Evolutionary conservation across 139 green algal genomes (phyloP).

Genomic region (Pseudopediastrum boryanum): DNA sequence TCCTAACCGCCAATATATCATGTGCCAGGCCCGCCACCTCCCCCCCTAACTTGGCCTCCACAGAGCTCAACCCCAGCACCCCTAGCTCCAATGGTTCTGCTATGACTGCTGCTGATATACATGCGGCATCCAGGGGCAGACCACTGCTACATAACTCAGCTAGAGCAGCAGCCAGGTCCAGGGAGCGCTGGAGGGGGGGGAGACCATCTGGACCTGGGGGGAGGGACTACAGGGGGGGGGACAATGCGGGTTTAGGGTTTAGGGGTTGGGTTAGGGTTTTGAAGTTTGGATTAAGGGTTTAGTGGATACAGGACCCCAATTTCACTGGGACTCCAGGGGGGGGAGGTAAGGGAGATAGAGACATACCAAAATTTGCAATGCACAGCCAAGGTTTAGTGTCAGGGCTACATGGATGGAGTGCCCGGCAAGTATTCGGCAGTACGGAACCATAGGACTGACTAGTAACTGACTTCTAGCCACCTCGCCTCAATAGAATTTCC

Average conservation of each 20-base stretch:
- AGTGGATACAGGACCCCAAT: slow-evolving; percentile 14
- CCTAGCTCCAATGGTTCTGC: slow-evolving; percentile 66
- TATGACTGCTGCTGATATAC: slow-evolving; percentile 85
- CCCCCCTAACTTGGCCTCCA: slow-evolving; percentile 70
- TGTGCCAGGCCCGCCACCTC: slow-evolving; percentile 64
- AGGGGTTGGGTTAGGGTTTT: background rate
- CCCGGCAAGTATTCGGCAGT: too few species aligned
- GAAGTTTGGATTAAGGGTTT: background rate
- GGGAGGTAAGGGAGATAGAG: slow-evolving; percentile 6
- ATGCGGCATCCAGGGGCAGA: slow-evolving; percentile 78
- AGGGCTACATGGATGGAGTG: too few species aligned
- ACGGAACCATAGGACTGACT: too few species aligned
- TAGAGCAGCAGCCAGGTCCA: slow-evolving; percentile 66
- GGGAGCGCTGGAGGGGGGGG: slow-evolving; percentile 33
- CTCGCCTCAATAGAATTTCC: too few species aligned
- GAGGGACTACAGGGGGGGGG: background rate
- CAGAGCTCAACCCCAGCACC: slow-evolving; percentile 46
- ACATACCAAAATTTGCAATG: background rate
- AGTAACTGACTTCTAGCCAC: too few species aligned
- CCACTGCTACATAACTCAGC: slow-evolving; percentile 71
- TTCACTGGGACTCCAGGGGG: background rate
- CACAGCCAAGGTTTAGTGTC: too few species aligned
- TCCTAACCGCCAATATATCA: slow-evolving; percentile 70
- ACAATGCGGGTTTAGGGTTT: background rate
- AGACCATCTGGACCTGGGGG: slow-evolving; percentile 36